Evolutionary conservation across 164 flowering plant species (phyloP), one percentile per base, ranked within the genome.

Genomic region (Magnolia changhungtana): DNA sequence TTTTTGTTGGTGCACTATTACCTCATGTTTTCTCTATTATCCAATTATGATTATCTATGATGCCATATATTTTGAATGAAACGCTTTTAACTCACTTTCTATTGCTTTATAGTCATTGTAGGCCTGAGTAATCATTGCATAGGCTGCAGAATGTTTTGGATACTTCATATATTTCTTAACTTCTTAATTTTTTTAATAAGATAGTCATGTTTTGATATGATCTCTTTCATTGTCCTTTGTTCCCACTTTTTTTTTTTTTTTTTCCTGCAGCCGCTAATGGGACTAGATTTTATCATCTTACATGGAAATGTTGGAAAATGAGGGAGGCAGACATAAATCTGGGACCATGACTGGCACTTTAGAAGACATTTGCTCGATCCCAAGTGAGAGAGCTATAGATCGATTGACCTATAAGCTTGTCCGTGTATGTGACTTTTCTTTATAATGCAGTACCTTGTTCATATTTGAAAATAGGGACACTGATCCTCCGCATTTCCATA

Each of bases 371-470:
- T 72, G 55, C 45, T 64, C 65, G 19, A 63, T 73, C 64, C 72
- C 77, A 24, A 69, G 75, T 76, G 83, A 80, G 50, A 72, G 49
- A 49, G 72, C 49, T 65, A 29, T 29, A 37, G 72, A 75, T 59
- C 72, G 52, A 75, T 78, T 79, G 58, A 50, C 78, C 3, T 74
- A 80, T 75, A 78, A 74, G 71, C 74, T 76, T 75, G 66, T 75
- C 37, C 81, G 67, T 84, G 86, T 84, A 84, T 68, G 75, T 13
- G 16, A 16, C 19, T 69, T 29, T 76, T 19, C 64, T 45, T 19
- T 37, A 37, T 37, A 37, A 37, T 37, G 45, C 45, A 37, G 45
- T 37, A 37, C 8, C 59, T 63, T 63, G 66, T 37, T 65, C 74
- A 13, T 37, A 21, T 19, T 16, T n/a, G 27, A 18, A 37, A 5